Evolutionary conservation across 352 stramenopile species (phyloP).

Genomic region (Phytophthora parvispora): DNA sequence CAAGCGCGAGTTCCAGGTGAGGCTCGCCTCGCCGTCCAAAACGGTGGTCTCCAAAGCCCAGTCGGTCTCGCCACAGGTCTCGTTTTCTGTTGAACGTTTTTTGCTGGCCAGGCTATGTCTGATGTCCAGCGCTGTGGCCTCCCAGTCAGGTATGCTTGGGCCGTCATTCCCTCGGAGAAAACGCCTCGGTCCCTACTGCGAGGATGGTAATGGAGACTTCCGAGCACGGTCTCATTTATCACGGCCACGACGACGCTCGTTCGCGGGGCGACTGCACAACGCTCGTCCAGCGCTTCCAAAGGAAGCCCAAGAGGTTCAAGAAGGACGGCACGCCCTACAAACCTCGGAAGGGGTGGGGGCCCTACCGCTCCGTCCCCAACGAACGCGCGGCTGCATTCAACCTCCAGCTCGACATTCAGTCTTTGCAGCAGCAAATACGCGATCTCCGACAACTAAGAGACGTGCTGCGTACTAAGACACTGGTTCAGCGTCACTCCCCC

Average conservation of each 20-base stretch:
- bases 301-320: conserved; percentile 9
- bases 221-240: neutral
- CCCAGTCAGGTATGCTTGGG: no score
- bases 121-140: no score
- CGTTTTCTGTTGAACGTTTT: no score
- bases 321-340: conserved; percentile 1
- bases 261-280: neutral
- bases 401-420: conserved; percentile 45
- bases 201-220: neutral
- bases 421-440: conserved; percentile 36
- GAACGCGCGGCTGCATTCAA: conserved; percentile 46
- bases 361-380: conserved; percentile 39
- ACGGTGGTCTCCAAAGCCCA: no score
- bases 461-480: neutral
- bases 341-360: conserved; percentile 25
- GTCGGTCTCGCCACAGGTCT: no score
- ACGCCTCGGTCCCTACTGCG: no score
- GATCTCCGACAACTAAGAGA: conserved; percentile 28
- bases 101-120: neutral
- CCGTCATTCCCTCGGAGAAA: neutral
- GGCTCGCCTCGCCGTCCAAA: no score
- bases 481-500: conserved; percentile 14
- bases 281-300: neutral
- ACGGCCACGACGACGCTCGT: neutral
- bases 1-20: no score